Percentiles rank a stretch among this genome's conserved stretches.
Conservation (phyloP, 257 asterid species). For the Cordia subcordata region DNA sequence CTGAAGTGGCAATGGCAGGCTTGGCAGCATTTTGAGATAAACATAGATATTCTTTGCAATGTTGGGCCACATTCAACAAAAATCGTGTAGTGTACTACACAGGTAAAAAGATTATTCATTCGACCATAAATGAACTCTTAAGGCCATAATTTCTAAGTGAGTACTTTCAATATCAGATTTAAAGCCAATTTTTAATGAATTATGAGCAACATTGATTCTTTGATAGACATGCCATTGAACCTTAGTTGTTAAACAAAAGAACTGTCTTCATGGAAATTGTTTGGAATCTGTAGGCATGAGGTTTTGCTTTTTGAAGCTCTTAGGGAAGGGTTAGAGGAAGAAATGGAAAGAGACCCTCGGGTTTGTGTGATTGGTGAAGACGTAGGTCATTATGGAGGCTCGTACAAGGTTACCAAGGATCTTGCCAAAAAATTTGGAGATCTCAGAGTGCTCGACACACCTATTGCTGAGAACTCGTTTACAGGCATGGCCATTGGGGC, state of each 20-base stretch:
- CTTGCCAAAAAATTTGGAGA: conserved; percentile 45
- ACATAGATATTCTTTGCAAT: too few relatives aligned
- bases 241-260: background rate
- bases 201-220: too few relatives aligned
- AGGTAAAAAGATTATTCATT: too few relatives aligned
- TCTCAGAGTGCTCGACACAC: conserved; percentile 52
- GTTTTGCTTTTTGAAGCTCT: conserved; percentile 51
- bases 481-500: conserved; percentile 58
- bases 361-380: conserved; percentile 52
- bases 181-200: too few relatives aligned
- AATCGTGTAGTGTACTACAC: too few relatives aligned
- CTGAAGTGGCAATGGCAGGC: too few relatives aligned
- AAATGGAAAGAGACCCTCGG: conserved; percentile 53
- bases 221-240: too few relatives aligned
- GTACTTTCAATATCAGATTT: too few relatives aligned
- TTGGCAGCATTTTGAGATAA: too few relatives aligned
- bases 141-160: too few relatives aligned
- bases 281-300: conserved; percentile 30
- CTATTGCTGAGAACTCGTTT: conserved; percentile 51
- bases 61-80: too few relatives aligned
- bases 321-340: conserved; percentile 51
- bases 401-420: conserved; percentile 45
- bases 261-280: background rate
- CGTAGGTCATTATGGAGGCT: conserved; percentile 57
- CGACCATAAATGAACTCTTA: too few relatives aligned